These are phyloP conservation scores for Auriscalpium microsporum DNA, from an alignment of 768 basidiomycete species.

Conservation along the genomic window DNA sequence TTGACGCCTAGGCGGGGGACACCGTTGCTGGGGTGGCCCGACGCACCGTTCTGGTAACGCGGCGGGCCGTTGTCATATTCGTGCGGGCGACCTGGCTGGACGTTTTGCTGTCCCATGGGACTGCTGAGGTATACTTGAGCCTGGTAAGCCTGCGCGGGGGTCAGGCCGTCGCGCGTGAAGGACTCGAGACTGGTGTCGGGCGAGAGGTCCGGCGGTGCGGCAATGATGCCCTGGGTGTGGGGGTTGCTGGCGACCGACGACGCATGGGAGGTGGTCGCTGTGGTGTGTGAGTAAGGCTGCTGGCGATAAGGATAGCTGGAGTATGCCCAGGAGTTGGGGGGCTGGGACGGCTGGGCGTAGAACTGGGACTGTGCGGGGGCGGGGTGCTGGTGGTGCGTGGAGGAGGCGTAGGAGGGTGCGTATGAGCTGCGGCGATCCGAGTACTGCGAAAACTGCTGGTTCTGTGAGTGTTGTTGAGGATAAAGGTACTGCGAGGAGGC, in stretches of 20 bases:
- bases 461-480: conserved; percentile 21
- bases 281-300: conserved; percentile 18
- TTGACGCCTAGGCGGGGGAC: conserved; percentile 33
- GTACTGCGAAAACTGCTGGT: conserved; percentile 26
- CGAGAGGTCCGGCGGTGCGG: conserved; percentile 41
- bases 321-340: conserved; percentile 18
- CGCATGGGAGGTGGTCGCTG: conserved; percentile 31
- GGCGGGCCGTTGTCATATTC: conserved; percentile 14
- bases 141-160: conserved; percentile 76
- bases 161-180: conserved; percentile 44
- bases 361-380: conserved; percentile 31
- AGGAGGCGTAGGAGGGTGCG: conserved; percentile 29
- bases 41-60: conserved; percentile 20
- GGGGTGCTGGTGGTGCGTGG: conserved; percentile 16
- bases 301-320: conserved; percentile 24
- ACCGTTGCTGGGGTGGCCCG: conserved; percentile 17
- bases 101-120: conserved; percentile 22
- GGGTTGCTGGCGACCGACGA: conserved; percentile 43
- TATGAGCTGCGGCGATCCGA: conserved; percentile 42
- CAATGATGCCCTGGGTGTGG: conserved; percentile 37
- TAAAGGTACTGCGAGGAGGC: conserved; percentile 25
- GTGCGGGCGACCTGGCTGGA: conserved; percentile 19
- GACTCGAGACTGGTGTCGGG: conserved; percentile 39
- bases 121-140: conserved; percentile 56
- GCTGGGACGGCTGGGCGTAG: conserved; percentile 21